Percentiles rank a stretch among this genome's conserved stretches.
Evolutionary conservation across 257 asterid genomes (phyloP).

Genomic region (Solanum peruvianum): DNA sequence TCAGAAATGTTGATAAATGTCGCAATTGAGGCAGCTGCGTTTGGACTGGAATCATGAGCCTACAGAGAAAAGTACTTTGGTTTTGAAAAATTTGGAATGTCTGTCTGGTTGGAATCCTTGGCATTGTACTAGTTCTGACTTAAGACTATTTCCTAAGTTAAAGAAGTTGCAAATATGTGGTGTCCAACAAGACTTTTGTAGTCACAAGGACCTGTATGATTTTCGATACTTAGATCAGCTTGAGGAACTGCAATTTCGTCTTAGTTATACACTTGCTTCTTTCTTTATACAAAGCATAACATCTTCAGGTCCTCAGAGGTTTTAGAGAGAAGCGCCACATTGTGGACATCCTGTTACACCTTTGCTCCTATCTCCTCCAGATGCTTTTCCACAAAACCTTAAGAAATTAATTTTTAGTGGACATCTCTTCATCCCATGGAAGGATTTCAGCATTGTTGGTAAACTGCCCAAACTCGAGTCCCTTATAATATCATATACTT

Average conservation of each 20-base stretch:
- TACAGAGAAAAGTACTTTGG: neutral
- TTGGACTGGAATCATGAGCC: neutral
- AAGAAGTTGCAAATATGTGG: constrained; percentile 7
- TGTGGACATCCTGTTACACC: too few species aligned
- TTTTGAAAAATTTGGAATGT: neutral
- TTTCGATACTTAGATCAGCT: constrained; percentile 7
- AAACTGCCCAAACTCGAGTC: too few species aligned
- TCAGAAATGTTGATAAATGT: constrained; percentile 4
- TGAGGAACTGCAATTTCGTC: neutral
- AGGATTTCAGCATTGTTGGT: too few species aligned
- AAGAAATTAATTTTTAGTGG: too few species aligned
- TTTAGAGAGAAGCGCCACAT: too few species aligned
- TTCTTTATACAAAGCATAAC: too few species aligned
- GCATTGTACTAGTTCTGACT: neutral
- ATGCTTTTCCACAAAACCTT: too few species aligned
- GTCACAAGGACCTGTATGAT: neutral
- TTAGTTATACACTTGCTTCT: too few species aligned
- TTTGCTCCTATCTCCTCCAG: too few species aligned
- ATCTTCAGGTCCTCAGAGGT: too few species aligned
- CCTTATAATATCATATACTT: too few species aligned
- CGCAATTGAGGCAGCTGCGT: constrained; percentile 9
- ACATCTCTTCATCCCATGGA: too few species aligned
- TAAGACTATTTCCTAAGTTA: constrained; percentile 5
- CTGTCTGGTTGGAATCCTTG: constrained; percentile 1
- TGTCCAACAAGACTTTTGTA: neutral